Percentiles rank a stretch among this genome's conserved stretches.
Evolutionary conservation across 2,329 filamentous ascomycete genomes (phyloP).

Genomic region (Fonsecaea nubica): DNA sequence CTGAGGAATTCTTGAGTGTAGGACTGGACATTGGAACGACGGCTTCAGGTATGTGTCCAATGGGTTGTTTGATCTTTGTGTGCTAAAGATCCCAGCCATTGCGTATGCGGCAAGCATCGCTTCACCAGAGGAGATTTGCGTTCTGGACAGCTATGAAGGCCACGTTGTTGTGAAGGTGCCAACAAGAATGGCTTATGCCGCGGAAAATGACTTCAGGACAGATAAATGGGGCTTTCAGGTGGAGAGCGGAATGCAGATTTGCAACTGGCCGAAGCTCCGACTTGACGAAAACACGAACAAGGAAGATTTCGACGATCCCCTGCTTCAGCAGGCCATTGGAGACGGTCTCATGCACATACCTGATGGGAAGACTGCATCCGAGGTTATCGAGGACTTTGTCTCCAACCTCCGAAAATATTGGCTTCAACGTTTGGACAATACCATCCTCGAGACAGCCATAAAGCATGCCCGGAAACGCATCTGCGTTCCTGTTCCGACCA

Average conservation of each 20-base stretch:
- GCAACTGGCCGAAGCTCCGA: constrained; percentile 1
- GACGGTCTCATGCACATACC: constrained; percentile 11
- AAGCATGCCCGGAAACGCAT: neutral
- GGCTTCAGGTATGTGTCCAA: neutral
- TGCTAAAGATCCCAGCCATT: neutral
- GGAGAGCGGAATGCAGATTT: neutral
- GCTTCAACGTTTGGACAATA: neutral
- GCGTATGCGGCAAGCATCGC: neutral
- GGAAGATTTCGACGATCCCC: constrained; percentile 3
- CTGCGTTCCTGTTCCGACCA: constrained; percentile 4
- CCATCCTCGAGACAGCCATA: neutral
- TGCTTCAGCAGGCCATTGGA: constrained; percentile 1
- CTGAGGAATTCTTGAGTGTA: neutral
- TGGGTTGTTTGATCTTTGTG: neutral
- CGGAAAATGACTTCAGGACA: constrained; percentile 3
- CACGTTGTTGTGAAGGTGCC: constrained; percentile 12
- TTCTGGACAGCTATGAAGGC: constrained; percentile 3
- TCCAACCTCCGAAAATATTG: neutral
- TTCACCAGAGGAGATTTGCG: neutral
- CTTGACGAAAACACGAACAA: constrained; percentile 16
- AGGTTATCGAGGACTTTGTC: constrained; percentile 9
- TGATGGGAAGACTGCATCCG: neutral
- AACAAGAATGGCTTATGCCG: constrained; percentile 9
- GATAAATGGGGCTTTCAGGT: constrained; percentile 12
- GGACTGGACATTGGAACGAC: constrained; percentile 4